A percentile compares a stretch with the other conserved stretches of the same genome.
Conservation (phyloP, 495 filamentous ascomycete genomes). For the Staphylotrichum longicolle region DNA sequence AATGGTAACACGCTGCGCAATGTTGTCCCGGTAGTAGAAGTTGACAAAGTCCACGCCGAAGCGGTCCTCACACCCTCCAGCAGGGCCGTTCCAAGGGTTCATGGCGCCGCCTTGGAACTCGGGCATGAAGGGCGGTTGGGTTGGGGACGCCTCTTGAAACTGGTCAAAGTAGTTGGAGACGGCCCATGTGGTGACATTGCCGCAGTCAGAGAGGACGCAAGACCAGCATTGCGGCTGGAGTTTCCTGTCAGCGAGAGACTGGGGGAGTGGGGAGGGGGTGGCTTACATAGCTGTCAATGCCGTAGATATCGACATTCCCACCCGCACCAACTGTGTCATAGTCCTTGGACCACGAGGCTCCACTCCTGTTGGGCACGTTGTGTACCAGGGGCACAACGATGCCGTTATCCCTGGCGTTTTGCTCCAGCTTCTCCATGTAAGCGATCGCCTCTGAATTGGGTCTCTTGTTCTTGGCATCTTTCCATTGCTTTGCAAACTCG, state of each 20-base stretch:
- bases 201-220: slow-evolving; percentile 52
- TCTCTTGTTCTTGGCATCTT: slow-evolving; percentile 28
- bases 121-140: slow-evolving; percentile 7
- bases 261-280: too few relatives aligned
- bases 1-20: slow-evolving; percentile 52
- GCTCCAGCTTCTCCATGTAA: slow-evolving; percentile 69
- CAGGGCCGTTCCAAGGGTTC: slow-evolving; percentile 64
- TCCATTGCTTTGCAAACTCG: slow-evolving; percentile 53
- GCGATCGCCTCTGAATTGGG: slow-evolving; percentile 45
- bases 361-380: slow-evolving; percentile 48
- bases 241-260: too few relatives aligned
- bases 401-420: slow-evolving; percentile 64
- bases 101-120: slow-evolving; percentile 27
- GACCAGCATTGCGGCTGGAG: slow-evolving; percentile 57
- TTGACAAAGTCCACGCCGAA: slow-evolving; percentile 4
- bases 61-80: neutral
- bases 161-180: slow-evolving; percentile 50
- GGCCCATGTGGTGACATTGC: slow-evolving; percentile 46
- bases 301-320: slow-evolving; percentile 70
- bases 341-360: slow-evolving; percentile 47
- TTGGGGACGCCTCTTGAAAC: neutral
- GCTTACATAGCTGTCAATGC: slow-evolving; percentile 54
- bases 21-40: slow-evolving; percentile 79
- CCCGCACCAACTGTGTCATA: slow-evolving; percentile 36
- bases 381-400: slow-evolving; percentile 72